Base-by-base conservation (phyloP, 139 green algal genomes). In the Chlorella sp. region DNA sequence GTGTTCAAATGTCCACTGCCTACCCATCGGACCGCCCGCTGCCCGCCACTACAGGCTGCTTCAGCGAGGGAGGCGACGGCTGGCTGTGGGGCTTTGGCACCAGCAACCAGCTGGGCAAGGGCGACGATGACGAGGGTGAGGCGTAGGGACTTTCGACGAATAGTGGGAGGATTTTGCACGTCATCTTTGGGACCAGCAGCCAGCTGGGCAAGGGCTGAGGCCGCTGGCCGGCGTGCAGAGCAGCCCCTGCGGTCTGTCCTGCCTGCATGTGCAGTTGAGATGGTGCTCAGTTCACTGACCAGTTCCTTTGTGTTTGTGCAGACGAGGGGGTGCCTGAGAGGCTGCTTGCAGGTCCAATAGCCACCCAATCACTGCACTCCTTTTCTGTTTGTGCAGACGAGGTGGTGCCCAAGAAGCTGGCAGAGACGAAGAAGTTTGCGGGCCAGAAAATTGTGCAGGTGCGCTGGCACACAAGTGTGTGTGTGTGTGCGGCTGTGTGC, bases 181-280 rank as follows among this genome's bases (percentile, higher is more conserved):
- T 51, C 7, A 51, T 6, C 44, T 6, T 9, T 51, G 44, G 44
- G 94, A 91, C 90, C 38, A 96, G 91, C 85, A 89, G 87, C 80
- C 95, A 98, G 88, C 90, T 97, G 69, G 95, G 91, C 74, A 97
- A 97, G 84, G 94, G 94, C 39, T n/a, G n/a, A n/a, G n/a, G n/a
- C n/a, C n/a, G n/a, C n/a, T n/a, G n/a, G n/a, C n/a, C n/a, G n/a
- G n/a, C n/a, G n/a, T n/a, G n/a, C n/a, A n/a, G n/a, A n/a, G n/a
- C n/a, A n/a, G n/a, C n/a, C n/a, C n/a, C n/a, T n/a, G n/a, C n/a
- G n/a, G n/a, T n/a, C n/a, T n/a, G n/a, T n/a, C n/a, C n/a, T n/a
- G n/a, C n/a, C n/a, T n/a, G n/a, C n/a, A n/a, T n/a, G n/a, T n/a
- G n/a, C n/a, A n/a, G n/a, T n/a, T n/a, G n/a, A n/a, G n/a, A n/a